Evolutionary conservation across 129 eudicot genomes (phyloP).

Genomic region (Flaveria trinervia): DNA sequence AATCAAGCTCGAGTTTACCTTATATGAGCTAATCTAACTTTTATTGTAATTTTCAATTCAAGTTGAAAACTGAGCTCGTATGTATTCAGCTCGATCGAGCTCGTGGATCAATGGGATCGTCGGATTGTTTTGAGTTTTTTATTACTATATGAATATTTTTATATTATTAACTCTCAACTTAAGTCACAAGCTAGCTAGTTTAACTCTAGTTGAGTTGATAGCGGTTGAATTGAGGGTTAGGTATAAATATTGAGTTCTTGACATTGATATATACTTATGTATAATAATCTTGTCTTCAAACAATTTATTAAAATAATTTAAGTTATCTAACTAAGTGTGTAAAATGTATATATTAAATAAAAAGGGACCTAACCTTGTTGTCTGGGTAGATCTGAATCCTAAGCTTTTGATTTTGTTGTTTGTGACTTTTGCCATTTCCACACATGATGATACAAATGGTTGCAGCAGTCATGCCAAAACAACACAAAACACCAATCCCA

Average conservation of each 20-base stretch:
- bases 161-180: neutral
- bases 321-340: neutral
- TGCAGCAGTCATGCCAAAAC: slow-evolving; percentile 79
- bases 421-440: slow-evolving; percentile 42
- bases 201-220: neutral
- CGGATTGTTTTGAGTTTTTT: neutral
- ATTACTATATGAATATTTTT: neutral
- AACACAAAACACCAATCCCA: slow-evolving; percentile 74
- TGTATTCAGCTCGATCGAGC: neutral
- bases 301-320: neutral
- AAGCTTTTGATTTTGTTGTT: slow-evolving; percentile 51
- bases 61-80: neutral
- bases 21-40: neutral
- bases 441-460: slow-evolving; percentile 60
- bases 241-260: neutral
- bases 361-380: slow-evolving; percentile 57
- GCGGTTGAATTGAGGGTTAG: neutral
- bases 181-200: neutral
- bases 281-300: neutral
- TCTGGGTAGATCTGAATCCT: slow-evolving; percentile 58
- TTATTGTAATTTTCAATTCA: neutral
- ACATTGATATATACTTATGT: neutral
- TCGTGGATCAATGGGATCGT: neutral
- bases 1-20: neutral
- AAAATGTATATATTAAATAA: neutral